Base-by-base conservation (phyloP, 257 asterid genomes). In the Paulownia fortunei region DNA sequence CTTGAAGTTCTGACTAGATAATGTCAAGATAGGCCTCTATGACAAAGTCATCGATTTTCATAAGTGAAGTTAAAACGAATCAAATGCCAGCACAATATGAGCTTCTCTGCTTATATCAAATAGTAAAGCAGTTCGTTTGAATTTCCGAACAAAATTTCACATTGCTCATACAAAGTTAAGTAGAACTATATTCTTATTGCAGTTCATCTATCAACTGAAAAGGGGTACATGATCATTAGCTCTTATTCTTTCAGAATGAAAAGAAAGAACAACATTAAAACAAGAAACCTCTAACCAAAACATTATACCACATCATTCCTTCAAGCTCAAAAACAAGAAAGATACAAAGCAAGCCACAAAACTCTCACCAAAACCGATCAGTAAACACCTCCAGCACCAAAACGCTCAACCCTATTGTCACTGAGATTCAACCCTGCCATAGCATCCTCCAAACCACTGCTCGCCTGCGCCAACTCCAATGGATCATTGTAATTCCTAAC, bases 401-500 rank as follows among this genome's bases (percentile, higher is more conserved):
- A 79, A 41, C 71, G 78, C 82, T 82, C 91, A 0, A 87, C 89
- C 76, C 87, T 78, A 49, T 79, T 79, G 79, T 84, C 92, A 7
- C 52, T 73, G 6, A 89, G 68, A 82, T 87, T 83, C 71, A 92
- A 64, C 19, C 90, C 90, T 0, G 84, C 90, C 90, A 90, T 81
- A 0, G 89, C 85, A 8, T 86, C 92, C 83, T 89, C 95, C 86
- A 94, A 82, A 2, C 94, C 93, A 26, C 91, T 82, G 77, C 97
- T 94, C 0, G 79, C 91, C 82, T 83, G 81, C 3, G 93, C 98
- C 89, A 92, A 72, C 64, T 81, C 88, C 69, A 82, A 26, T 3
- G 97, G 96, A 62, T 94, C 97, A 66, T 88, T 92, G 55, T 89
- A 94, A 80, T 90, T 89, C 85, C 92, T 86, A 13, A 92, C 92